A percentile compares a stretch with the other conserved stretches of the same genome.
Conservation (phyloP, 2,329 filamentous ascomycete species). For the Colletotrichum theobromicola region DNA sequence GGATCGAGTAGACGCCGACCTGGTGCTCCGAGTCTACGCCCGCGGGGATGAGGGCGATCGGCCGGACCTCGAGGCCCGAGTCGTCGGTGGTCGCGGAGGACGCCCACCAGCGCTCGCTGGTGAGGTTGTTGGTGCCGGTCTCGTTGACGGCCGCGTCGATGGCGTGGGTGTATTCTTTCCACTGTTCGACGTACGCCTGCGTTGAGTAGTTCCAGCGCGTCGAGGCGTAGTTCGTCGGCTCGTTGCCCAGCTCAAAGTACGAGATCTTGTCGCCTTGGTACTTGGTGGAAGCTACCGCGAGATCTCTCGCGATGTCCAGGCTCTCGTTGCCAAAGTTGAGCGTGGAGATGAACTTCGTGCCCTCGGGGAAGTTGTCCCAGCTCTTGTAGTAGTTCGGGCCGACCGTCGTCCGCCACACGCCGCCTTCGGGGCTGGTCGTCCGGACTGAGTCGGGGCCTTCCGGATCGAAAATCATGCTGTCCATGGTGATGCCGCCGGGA, state of each 20-base stretch:
- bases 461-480: constrained; percentile 24
- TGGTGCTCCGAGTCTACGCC: constrained; percentile 21
- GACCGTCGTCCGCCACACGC: constrained; percentile 9
- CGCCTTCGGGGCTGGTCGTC: constrained; percentile 20
- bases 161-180: background rate
- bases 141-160: constrained; percentile 11
- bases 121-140: background rate
- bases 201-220: constrained; percentile 20
- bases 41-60: constrained; percentile 21
- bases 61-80: constrained; percentile 19
- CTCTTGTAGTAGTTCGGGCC: constrained; percentile 6
- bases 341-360: constrained; percentile 21
- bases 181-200: constrained; percentile 13
- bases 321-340: constrained; percentile 25
- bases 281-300: constrained; percentile 15
- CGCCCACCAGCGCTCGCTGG: constrained; percentile 21
- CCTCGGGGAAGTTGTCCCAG: constrained; percentile 22
- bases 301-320: constrained; percentile 20
- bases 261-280: constrained; percentile 18
- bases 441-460: constrained; percentile 16
- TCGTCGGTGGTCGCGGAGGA: constrained; percentile 24
- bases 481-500: constrained; percentile 25
- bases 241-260: constrained; percentile 24
- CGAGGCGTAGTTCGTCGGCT: constrained; percentile 19
- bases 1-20: constrained; percentile 22